phyloP scores from a whole-genome alignment of 169 alveolate species.

The Plasmodium vivax region DNA sequence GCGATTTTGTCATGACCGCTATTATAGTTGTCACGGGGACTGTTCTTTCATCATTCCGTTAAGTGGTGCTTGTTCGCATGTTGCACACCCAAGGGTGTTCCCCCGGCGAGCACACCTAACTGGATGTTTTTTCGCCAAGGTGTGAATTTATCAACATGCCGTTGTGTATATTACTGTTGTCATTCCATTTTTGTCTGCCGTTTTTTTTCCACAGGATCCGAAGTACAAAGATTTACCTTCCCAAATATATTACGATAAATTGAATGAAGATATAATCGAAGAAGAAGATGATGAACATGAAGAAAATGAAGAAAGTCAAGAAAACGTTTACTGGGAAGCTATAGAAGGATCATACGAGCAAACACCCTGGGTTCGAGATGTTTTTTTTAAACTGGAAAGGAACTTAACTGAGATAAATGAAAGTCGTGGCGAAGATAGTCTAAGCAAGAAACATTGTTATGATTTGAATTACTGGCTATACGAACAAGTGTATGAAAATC shows the following conservation, averaged over 20 bases:
- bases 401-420: background rate
- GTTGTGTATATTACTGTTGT: background rate
- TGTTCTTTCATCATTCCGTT: background rate
- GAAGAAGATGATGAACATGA: background rate
- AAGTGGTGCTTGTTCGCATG: background rate
- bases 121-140: background rate
- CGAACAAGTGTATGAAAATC: slow-evolving; percentile 27
- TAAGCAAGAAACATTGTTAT: slow-evolving; percentile 28
- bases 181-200: background rate
- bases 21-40: background rate
- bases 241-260: slow-evolving; percentile 1
- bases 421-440: slow-evolving; percentile 1
- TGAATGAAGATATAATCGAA: slow-evolving; percentile 14
- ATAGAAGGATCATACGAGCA: slow-evolving; percentile 8
- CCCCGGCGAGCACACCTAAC: background rate
- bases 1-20: background rate
- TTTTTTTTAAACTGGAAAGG: slow-evolving; percentile 32
- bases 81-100: background rate
- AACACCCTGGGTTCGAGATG: slow-evolving; percentile 20
- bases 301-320: background rate
- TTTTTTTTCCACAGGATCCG: background rate
- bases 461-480: slow-evolving; percentile 57
- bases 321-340: slow-evolving; percentile 7
- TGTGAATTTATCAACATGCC: background rate
- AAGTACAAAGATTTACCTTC: slow-evolving; percentile 30